Evolutionary conservation across 176 grass and related monocot species (phyloP).

Genomic region (Coix lacrymajobi): DNA sequence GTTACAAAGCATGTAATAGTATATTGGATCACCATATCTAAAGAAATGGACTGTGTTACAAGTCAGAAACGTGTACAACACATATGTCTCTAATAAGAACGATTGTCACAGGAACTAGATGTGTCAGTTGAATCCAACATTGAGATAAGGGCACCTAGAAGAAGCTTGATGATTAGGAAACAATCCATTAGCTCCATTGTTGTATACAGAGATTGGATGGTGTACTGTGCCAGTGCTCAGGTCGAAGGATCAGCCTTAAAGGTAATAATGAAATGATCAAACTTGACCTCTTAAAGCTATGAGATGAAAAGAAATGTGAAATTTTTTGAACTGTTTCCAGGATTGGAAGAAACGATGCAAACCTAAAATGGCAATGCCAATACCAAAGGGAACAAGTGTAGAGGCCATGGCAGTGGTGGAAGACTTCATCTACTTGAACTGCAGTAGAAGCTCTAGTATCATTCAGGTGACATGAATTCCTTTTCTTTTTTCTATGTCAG

Average conservation of each 20-base stretch:
- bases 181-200: constrained; percentile 67
- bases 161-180: constrained; percentile 69
- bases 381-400: constrained; percentile 53
- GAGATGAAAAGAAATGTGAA: constrained; percentile 10
- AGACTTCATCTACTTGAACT: constrained; percentile 95
- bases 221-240: constrained; percentile 74
- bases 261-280: constrained; percentile 45
- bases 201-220: constrained; percentile 88
- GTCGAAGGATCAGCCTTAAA: constrained; percentile 84
- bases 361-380: constrained; percentile 41
- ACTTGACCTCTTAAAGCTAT: constrained; percentile 22
- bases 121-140: constrained; percentile 45
- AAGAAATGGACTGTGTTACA: not conserved
- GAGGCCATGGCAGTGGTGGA: constrained; percentile 79
- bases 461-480: constrained; percentile 56
- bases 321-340: constrained; percentile 27
- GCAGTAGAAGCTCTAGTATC: constrained; percentile 58
- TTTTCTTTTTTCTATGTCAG: not conserved
- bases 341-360: constrained; percentile 69
- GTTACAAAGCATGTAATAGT: not conserved
- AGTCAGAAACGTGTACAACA: not conserved
- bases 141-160: constrained; percentile 55
- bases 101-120: constrained; percentile 62
- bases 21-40: constrained; percentile 22
- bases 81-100: not conserved